Conservation (phyloP, 2,329 filamentous ascomycete species). For the Plenodomus biglobosus region DNA sequence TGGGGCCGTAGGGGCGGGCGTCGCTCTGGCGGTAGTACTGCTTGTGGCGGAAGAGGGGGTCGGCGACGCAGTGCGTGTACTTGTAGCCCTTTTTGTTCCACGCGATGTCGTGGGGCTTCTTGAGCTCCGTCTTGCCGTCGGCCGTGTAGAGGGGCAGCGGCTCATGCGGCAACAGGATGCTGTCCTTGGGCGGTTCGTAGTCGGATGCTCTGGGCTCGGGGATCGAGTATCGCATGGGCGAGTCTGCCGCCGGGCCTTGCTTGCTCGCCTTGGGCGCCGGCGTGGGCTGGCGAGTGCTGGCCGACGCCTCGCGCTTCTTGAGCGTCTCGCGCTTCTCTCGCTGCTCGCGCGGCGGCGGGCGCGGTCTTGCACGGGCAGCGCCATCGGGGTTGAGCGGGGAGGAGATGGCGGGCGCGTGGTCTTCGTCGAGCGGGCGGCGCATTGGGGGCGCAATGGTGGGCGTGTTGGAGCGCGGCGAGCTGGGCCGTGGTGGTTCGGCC, state of each 20-base stretch:
- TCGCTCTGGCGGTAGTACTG: constrained; percentile 90
- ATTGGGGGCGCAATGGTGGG: constrained; percentile 52
- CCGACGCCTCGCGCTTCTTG: constrained; percentile 55
- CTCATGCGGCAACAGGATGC: constrained; percentile 52
- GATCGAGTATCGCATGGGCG: constrained; percentile 55
- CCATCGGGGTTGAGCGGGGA: constrained; percentile 70
- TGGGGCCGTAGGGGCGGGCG: constrained; percentile 76
- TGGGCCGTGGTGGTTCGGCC: constrained; percentile 37
- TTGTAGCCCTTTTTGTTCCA: constrained; percentile 74
- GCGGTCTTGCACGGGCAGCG: constrained; percentile 47
- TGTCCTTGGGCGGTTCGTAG: constrained; percentile 53
- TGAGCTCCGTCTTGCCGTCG: constrained; percentile 47
- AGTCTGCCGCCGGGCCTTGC: constrained; percentile 41
- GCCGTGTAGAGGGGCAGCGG: constrained; percentile 48
- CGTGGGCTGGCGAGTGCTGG: constrained; percentile 42
- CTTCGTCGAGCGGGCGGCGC: constrained; percentile 68
- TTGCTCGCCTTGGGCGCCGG: constrained; percentile 47
- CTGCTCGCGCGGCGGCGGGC: constrained; percentile 45
- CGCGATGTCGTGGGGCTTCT: constrained; percentile 56
- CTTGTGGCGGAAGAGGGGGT: constrained; percentile 81
- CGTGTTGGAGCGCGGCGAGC: constrained; percentile 43
- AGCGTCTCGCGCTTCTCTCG: constrained; percentile 57
- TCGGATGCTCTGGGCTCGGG: constrained; percentile 51
- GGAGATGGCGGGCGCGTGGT: constrained; percentile 68
- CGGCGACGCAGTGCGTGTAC: constrained; percentile 88